Evolutionary conservation across 2,329 filamentous ascomycete genomes (phyloP).

Genomic region (Gaeumannomyces tritici): DNA sequence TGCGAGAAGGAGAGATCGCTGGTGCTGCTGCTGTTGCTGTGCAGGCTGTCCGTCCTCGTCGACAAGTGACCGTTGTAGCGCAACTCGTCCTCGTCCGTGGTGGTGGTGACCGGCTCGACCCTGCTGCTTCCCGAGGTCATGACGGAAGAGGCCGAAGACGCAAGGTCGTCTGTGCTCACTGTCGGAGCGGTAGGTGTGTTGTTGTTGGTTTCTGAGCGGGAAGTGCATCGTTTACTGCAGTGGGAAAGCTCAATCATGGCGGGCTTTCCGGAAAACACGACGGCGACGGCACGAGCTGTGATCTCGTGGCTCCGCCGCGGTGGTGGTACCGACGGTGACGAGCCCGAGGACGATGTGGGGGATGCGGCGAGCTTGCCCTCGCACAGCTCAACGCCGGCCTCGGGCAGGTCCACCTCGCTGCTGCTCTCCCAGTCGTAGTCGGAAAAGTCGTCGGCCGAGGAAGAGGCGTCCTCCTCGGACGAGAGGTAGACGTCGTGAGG

Average conservation of each 20-base stretch:
- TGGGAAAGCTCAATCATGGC: constrained; percentile 40
- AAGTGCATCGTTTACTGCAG: constrained; percentile 22
- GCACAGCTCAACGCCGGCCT: constrained; percentile 8
- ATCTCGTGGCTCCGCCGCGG: constrained; percentile 38
- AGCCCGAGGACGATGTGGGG: constrained; percentile 7
- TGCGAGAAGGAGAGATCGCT: constrained; percentile 27
- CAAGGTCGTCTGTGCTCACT: neutral
- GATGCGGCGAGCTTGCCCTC: neutral
- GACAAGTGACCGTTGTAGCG: neutral
- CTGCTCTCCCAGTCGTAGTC: constrained; percentile 37
- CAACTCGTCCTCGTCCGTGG: neutral
- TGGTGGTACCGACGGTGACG: constrained; percentile 9
- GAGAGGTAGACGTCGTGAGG: constrained; percentile 55
- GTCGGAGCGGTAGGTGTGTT: constrained; percentile 4
- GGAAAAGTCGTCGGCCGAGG: constrained; percentile 50
- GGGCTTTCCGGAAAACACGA: constrained; percentile 51
- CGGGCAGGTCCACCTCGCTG: constrained; percentile 18
- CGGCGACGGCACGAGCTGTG: constrained; percentile 48
- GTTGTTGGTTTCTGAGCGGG: constrained; percentile 25
- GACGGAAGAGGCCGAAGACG: neutral
- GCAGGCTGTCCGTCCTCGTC: constrained; percentile 1
- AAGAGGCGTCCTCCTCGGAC: constrained; percentile 56
- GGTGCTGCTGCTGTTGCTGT: constrained; percentile 4
- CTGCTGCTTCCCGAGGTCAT: neutral
- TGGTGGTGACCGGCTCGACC: neutral